A percentile compares a stretch with the other conserved stretches of the same genome.
phyloP scores from a whole-genome alignment of 805 yeast species.

The Candida patagonica region DNA sequence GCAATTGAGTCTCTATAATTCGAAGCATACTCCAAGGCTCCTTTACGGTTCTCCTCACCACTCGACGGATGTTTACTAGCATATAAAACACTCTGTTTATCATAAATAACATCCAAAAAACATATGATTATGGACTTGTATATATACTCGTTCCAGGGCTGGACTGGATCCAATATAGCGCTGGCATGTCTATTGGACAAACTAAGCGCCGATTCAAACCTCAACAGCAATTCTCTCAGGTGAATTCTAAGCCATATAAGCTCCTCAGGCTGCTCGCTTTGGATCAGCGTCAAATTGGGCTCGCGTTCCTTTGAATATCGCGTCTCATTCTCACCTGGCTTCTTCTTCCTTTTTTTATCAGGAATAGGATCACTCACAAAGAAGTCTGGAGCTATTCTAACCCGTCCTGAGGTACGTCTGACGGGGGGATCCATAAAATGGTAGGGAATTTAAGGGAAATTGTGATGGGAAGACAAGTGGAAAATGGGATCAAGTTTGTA shows the following conservation, averaged over 20 bases:
- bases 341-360: conserved; percentile 10
- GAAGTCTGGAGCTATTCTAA: conserved; percentile 10
- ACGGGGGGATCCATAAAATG: no score
- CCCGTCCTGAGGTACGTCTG: conserved; percentile 12
- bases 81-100: neutral
- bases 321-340: conserved; percentile 3
- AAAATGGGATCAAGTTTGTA: no score
- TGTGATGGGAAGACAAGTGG: no score
- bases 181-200: conserved; percentile 27
- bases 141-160: conserved; percentile 29
- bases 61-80: conserved; percentile 1
- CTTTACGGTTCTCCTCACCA: conserved; percentile 5
- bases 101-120: conserved; percentile 22
- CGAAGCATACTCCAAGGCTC: neutral
- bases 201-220: conserved; percentile 31
- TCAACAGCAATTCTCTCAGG: conserved; percentile 29
- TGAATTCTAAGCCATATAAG: conserved; percentile 27
- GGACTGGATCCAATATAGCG: conserved; percentile 28
- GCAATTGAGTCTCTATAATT: conserved; percentile 22
- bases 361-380: conserved; percentile 9
- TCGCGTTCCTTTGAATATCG: conserved; percentile 8
- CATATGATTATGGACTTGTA: conserved; percentile 27
- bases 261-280: conserved; percentile 18
- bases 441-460: no score
- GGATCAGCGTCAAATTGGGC: conserved; percentile 23